Base-by-base conservation (phyloP, 805 yeast species). In the Komagataella ulmi region DNA sequence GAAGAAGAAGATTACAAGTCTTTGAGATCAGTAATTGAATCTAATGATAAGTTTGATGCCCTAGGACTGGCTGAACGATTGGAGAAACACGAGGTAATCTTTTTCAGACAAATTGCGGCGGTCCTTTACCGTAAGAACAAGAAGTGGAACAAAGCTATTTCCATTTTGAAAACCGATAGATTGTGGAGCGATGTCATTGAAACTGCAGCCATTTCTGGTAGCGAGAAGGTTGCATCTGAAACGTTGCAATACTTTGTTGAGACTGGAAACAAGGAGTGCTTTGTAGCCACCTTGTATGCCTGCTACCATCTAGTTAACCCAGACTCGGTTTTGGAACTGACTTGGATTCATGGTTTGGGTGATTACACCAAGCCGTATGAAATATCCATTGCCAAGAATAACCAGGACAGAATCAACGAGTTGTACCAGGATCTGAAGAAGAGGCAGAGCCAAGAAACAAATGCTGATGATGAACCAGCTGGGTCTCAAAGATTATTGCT, bases 1-100 rank as follows among this genome's bases (percentile, higher is more conserved):
- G 99, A 93, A 72, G 98, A 93, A 70, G 95, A 89, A 68, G 98
- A 93, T 67, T 81, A 91, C 75, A 87, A 88, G 69, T 83, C 97
- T 17, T 76, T 93, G 66, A 80, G 87, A 59, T 82, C 83, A 55
- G 85, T 90, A 24, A 89, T 91, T 57, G 98, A 91, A 55, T 77
- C 88, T 24, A 84, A 85, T 66, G 96, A 90, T 69, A 81, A 93
- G 67, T 93, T 84, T 70, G 97, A 93, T 66, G 86, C 91, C 52
- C 74, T 93, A 58, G 97, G 88, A 48, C 77, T 93, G 58, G 99
- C 99, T 50, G 83, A 81, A 61, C 81, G 97, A 68, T 79, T 93
- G 59, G 99, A 93, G 72, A 85, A 85, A 67, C 97, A 91, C 65
- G 86, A 85, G 23, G 72, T 89, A 52, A 80, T 93, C 52, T 93